phyloP scores from a whole-genome alignment of 495 filamentous ascomycete species.

The Neurospora africana region DNA sequence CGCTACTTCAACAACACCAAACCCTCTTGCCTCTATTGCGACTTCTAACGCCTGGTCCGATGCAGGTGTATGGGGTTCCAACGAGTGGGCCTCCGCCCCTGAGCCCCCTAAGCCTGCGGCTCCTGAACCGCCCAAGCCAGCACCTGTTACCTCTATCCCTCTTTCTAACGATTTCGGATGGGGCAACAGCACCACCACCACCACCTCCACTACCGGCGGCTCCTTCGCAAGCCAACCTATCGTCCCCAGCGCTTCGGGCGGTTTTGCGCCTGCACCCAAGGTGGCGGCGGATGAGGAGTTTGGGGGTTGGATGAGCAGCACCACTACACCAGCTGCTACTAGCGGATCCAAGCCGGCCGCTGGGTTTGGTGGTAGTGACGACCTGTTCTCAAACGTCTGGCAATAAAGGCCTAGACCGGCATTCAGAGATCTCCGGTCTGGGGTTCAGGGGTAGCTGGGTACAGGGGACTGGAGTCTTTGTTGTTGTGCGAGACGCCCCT shows the following conservation, averaged over 20 bases:
- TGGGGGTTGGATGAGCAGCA: conserved; percentile 75
- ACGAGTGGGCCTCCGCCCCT: conserved; percentile 42
- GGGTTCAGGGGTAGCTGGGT: neutral
- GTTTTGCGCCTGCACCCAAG: conserved; percentile 45
- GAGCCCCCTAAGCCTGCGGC: conserved; percentile 26
- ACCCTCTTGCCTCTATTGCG: conserved; percentile 23
- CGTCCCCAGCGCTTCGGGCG: conserved; percentile 40
- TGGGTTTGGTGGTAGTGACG: conserved; percentile 62
- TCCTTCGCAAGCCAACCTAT: conserved; percentile 43
- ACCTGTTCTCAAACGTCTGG: conserved; percentile 94
- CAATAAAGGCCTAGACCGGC: conserved; percentile 34
- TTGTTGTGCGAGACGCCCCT: neutral
- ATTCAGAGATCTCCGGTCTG: neutral
- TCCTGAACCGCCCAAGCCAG: conserved; percentile 20
- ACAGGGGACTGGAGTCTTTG: neutral
- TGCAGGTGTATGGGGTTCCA: conserved; percentile 43
- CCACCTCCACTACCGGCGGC: neutral
- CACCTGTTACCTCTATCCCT: conserved; percentile 25
- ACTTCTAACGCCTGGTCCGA: conserved; percentile 40
- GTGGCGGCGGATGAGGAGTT: conserved; percentile 84
- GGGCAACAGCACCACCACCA: conserved; percentile 27
- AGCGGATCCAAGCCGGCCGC: conserved; percentile 25
- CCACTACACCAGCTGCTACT: conserved; percentile 28
- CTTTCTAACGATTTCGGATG: conserved; percentile 43
- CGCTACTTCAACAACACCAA: conserved; percentile 14